Percentiles rank a stretch among this genome's conserved stretches.
phyloP scores from a whole-genome alignment of 805 yeast species.

The Candida wancherniae region DNA sequence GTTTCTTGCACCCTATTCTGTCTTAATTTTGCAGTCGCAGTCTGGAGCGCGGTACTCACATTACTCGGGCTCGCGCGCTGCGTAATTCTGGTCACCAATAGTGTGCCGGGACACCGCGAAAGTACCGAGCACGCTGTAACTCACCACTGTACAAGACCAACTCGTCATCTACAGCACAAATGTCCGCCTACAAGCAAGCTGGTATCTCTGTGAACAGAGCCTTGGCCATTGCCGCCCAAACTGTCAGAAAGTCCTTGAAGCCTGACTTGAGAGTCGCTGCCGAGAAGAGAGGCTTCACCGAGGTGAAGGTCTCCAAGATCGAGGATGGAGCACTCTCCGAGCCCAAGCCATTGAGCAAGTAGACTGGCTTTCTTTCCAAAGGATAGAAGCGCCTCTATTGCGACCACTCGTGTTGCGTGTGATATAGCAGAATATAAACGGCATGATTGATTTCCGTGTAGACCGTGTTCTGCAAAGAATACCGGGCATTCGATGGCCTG shows the following conservation, averaged over 20 bases:
- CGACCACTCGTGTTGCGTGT: no score
- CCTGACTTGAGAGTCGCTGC: slow-evolving; percentile 74
- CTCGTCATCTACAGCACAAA: slow-evolving; percentile 10
- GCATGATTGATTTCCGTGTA: no score
- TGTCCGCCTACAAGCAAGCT: slow-evolving; percentile 49
- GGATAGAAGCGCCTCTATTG: not conserved
- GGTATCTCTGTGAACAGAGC: slow-evolving; percentile 72
- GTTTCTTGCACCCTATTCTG: no score
- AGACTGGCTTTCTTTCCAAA: slow-evolving; percentile 2
- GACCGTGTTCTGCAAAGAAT: no score
- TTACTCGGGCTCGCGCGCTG: no score
- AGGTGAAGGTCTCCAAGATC: slow-evolving; percentile 66
- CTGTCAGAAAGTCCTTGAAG: slow-evolving; percentile 84
- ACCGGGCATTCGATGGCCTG: no score
- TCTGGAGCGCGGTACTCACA: no score
- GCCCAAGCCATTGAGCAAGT: slow-evolving; percentile 34
- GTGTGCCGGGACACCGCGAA: no score
- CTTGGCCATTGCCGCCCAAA: slow-evolving; percentile 83
- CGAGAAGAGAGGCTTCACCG: slow-evolving; percentile 67
- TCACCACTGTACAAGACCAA: slow-evolving; percentile 1
- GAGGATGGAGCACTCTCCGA: slow-evolving; percentile 58
- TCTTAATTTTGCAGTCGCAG: not conserved
- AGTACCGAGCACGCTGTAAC: slow-evolving; percentile 10
- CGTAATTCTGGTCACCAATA: slow-evolving; percentile 18
- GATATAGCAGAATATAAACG: slow-evolving; percentile 1